These are phyloP conservation scores for Plantago coronopus DNA, from an alignment of 305 asterid genomes.

Conservation along the genomic window DNA sequence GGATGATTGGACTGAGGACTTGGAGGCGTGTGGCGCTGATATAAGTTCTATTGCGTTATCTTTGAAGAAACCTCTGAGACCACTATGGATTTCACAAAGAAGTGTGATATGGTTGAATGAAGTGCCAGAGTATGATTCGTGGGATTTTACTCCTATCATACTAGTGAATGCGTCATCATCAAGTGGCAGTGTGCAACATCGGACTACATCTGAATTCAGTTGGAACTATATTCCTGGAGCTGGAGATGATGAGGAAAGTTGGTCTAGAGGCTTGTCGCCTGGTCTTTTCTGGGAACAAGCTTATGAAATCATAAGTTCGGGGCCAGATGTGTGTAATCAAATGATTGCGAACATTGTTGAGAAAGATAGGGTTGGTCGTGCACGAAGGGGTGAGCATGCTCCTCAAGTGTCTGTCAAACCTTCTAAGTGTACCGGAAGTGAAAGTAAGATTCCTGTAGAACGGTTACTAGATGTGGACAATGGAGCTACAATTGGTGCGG, in stretches of 20 bases:
- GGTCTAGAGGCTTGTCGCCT: constrained; percentile 89
- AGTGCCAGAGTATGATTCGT: constrained; percentile 87
- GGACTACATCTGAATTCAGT: constrained; percentile 78
- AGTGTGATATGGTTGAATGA: constrained; percentile 95
- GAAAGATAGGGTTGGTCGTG: constrained; percentile 66
- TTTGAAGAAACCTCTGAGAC: constrained; percentile 67
- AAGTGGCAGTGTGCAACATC: constrained; percentile 44
- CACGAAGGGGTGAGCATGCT: constrained; percentile 71
- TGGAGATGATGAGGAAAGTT: constrained; percentile 98
- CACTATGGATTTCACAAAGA: constrained; percentile 91
- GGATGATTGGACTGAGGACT: constrained; percentile 63
- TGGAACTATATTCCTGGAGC: constrained; percentile 99
- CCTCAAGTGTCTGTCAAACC: constrained; percentile 57
- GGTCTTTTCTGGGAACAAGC: constrained; percentile 81
- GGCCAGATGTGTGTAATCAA: constrained; percentile 78
- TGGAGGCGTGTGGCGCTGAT: constrained; percentile 91
- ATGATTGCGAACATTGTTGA: constrained; percentile 75
- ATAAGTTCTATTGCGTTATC: constrained; percentile 55
- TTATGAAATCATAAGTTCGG: constrained; percentile 68
- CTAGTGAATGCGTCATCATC: constrained; percentile 71
- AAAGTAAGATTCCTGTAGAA: constrained; percentile 20
- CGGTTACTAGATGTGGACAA: constrained; percentile 28
- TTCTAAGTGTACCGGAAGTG: constrained; percentile 34
- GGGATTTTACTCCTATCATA: constrained; percentile 90
- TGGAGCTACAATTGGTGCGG: constrained; percentile 22